phyloP scores from a whole-genome alignment of 306 rosid genomes.

The Dalbergia oliveri region DNA sequence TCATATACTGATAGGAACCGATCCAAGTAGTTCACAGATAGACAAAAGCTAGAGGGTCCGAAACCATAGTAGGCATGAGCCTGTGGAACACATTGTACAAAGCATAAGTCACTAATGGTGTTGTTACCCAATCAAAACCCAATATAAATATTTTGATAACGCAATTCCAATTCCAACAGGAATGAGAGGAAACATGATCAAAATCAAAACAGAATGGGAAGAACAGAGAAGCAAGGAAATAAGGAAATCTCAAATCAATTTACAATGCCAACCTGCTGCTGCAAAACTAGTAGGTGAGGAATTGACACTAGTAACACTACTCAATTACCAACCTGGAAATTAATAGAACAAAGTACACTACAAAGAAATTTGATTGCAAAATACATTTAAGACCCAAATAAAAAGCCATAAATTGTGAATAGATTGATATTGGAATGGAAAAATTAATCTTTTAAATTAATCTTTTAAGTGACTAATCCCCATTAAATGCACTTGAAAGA shows the following conservation, averaged over 20 bases:
- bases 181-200: slow-evolving; percentile 24
- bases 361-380: neutral
- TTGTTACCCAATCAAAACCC: slow-evolving; percentile 15
- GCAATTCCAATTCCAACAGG: slow-evolving; percentile 3
- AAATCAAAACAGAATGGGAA: neutral
- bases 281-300: neutral
- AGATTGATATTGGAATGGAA: slow-evolving; percentile 1
- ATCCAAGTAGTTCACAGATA: slow-evolving; percentile 81
- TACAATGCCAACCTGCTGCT: neutral
- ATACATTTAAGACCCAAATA: slow-evolving; percentile 15
- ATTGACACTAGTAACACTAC: neutral
- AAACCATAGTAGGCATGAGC: slow-evolving; percentile 63
- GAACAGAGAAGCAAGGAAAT: slow-evolving; percentile 5
- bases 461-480: neutral
- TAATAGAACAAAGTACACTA: slow-evolving; percentile 17
- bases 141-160: slow-evolving; percentile 10
- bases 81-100: slow-evolving; percentile 59
- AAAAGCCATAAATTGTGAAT: slow-evolving; percentile 22
- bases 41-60: slow-evolving; percentile 66
- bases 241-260: slow-evolving; percentile 34
- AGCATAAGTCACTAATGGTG: slow-evolving; percentile 35
- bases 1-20: slow-evolving; percentile 71
- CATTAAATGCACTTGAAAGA: slow-evolving; percentile 9
- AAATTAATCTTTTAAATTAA: neutral
- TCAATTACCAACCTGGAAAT: slow-evolving; percentile 7